A percentile compares a stretch with the other conserved stretches of the same genome.
These are phyloP conservation scores for Mitragyna speciosa DNA, from an alignment of 257 asterid species.

Conservation along the genomic window DNA sequence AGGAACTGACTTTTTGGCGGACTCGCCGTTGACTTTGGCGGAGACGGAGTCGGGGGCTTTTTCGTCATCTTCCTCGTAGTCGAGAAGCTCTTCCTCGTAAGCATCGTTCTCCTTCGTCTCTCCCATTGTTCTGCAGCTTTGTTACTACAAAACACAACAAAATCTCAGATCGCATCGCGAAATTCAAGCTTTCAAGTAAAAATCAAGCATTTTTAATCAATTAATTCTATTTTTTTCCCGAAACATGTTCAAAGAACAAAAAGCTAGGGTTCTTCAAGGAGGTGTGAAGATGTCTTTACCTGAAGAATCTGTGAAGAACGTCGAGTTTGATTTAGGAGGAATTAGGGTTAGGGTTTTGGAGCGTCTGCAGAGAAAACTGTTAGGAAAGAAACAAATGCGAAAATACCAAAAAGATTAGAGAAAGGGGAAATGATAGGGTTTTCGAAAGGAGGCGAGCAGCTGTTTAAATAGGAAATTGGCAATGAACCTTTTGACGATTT, in stretches of 20 bases:
- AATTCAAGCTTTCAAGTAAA: background rate
- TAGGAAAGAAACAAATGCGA: background rate
- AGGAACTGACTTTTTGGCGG: constrained; percentile 68
- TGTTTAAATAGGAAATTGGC: constrained; percentile 9
- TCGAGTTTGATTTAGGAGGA: constrained; percentile 4
- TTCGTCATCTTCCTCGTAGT: constrained; percentile 93
- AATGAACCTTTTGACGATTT: background rate
- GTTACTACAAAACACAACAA: background rate
- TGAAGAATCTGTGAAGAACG: constrained; percentile 11
- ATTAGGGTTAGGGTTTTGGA: constrained; percentile 30
- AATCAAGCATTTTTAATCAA: background rate
- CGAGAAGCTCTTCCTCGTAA: constrained; percentile 93
- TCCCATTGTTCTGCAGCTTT: constrained; percentile 43
- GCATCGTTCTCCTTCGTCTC: constrained; percentile 79
- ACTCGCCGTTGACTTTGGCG: constrained; percentile 79
- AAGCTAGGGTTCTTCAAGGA: constrained; percentile 6
- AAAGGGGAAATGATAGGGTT: constrained; percentile 20
- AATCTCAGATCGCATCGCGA: constrained; percentile 25
- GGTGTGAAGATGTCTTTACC: constrained; percentile 14
- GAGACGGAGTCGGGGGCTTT: constrained; percentile 60
- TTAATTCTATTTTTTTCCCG: background rate
- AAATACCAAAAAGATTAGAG: background rate
- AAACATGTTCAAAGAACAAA: background rate
- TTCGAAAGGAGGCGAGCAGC: background rate
- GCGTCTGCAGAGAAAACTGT: constrained; percentile 30